These are phyloP conservation scores for Pyropia yezoensis DNA, from an alignment of 23 red algal genomes.

Conservation along the genomic window DNA sequence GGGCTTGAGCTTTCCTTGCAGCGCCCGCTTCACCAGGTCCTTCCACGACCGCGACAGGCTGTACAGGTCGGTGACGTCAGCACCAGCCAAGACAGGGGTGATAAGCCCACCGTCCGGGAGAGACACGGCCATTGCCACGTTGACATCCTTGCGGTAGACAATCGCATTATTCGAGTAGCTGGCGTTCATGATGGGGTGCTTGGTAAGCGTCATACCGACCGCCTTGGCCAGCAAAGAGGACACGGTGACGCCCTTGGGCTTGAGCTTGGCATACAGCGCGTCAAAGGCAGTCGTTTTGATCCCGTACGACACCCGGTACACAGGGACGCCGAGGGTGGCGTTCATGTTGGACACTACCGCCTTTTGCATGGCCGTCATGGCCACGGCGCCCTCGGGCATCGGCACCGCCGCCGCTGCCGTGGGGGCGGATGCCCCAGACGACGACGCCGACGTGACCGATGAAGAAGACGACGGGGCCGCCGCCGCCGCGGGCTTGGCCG, in stretches of 20 bases:
- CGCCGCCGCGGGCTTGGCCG: conserved; percentile 2
- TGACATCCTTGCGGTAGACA: conserved; percentile 57
- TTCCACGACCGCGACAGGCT: conserved; percentile 77
- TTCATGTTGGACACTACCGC: conserved; percentile 96
- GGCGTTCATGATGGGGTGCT: conserved; percentile 96
- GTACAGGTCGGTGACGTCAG: conserved; percentile 78
- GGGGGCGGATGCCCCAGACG: neutral
- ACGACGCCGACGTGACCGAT: neutral
- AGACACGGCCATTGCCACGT: conserved; percentile 96
- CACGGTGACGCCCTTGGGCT: conserved; percentile 90
- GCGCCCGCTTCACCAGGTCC: conserved; percentile 76
- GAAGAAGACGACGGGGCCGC: neutral
- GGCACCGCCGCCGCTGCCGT: conserved; percentile 9
- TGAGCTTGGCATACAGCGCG: conserved; percentile 78
- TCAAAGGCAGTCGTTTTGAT: conserved; percentile 86
- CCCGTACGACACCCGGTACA: conserved; percentile 80
- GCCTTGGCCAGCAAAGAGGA: conserved; percentile 93
- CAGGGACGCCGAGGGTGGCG: conserved; percentile 66
- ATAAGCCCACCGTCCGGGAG: conserved; percentile 84
- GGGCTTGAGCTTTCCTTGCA: conserved; percentile 71
- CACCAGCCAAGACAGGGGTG: conserved; percentile 77
- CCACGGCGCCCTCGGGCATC: conserved; percentile 70
- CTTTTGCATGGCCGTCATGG: conserved; percentile 92
- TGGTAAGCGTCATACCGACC: conserved; percentile 42
- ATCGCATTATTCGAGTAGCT: conserved; percentile 56